Percentiles rank a stretch among this genome's conserved stretches.
These are phyloP conservation scores for Saccharum officinarum DNA, from an alignment of 176 grass and related monocot species.

Conservation along the genomic window DNA sequence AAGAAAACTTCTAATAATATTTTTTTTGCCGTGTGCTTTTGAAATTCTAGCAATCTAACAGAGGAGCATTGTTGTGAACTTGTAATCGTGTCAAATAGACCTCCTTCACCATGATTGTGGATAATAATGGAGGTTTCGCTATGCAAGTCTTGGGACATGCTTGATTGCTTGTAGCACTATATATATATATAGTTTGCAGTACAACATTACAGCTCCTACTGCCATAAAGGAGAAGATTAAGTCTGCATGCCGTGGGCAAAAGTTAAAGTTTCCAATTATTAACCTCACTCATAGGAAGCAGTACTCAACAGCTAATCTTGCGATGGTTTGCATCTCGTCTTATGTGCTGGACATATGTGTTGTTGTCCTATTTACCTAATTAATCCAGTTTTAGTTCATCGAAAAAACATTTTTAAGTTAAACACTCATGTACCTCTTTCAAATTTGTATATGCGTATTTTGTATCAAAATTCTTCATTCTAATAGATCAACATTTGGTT, in stretches of 20 bases:
- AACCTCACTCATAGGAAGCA: neutral
- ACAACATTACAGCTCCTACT: neutral
- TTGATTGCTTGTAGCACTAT: neutral
- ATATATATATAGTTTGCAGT: neutral
- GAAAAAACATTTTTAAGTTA: neutral
- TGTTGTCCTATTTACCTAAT: neutral
- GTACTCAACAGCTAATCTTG: constrained; percentile 13
- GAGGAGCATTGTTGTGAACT: neutral
- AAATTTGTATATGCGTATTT: neutral
- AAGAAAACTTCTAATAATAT: neutral
- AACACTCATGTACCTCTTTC: neutral
- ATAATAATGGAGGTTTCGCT: neutral
- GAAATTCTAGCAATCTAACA: neutral
- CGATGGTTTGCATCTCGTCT: neutral
- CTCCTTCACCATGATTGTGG: neutral
- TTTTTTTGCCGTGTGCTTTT: neutral
- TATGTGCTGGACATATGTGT: neutral
- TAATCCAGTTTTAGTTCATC: neutral
- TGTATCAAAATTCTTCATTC: neutral
- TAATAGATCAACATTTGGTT: neutral
- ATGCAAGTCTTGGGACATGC: neutral
- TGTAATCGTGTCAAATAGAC: neutral
- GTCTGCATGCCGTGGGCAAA: constrained; percentile 15
- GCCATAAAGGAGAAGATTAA: constrained; percentile 7
- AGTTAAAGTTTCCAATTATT: constrained; percentile 27